Percentiles rank a stretch among this genome's conserved stretches.
phyloP scores from a whole-genome alignment of 805 yeast species.

The Kodamaea neixiangensis region DNA sequence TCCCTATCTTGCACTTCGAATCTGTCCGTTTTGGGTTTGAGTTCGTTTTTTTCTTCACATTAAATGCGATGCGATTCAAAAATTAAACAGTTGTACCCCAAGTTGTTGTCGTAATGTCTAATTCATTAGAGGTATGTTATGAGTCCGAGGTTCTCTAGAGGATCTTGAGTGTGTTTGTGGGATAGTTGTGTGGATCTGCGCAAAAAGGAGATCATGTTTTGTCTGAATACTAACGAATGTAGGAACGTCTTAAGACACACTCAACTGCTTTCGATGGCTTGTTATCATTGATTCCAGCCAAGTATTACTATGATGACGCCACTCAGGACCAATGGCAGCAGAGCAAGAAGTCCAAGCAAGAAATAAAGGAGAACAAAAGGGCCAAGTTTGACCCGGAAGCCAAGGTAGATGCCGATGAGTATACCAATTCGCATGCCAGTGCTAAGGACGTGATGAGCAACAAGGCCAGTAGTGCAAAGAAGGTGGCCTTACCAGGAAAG shows the following conservation, averaged over 20 bases:
- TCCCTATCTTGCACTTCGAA: background rate
- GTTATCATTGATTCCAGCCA: slow-evolving; percentile 89
- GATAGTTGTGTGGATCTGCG: no score
- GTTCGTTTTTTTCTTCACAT: background rate
- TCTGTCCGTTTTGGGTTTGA: background rate
- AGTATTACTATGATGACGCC: slow-evolving; percentile 89
- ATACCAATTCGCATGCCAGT: slow-evolving; percentile 41
- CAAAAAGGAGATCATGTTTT: no score
- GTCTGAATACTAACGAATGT: slow-evolving; percentile 28
- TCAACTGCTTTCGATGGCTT: slow-evolving; percentile 86
- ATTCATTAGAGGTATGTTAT: slow-evolving; percentile 58
- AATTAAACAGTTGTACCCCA: slow-evolving; percentile 2
- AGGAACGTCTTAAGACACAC: slow-evolving; percentile 78
- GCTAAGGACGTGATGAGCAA: slow-evolving; percentile 64
- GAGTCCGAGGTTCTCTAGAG: background rate
- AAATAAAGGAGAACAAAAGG: slow-evolving; percentile 58
- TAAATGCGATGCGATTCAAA: slow-evolving; percentile 11
- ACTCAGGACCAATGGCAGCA: slow-evolving; percentile 89
- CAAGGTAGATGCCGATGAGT: slow-evolving; percentile 44
- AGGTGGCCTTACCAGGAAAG: slow-evolving; percentile 42
- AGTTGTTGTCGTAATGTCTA: slow-evolving; percentile 45
- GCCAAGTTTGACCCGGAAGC: slow-evolving; percentile 75
- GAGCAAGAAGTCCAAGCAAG: slow-evolving; percentile 71
- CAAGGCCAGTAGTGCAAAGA: slow-evolving; percentile 55
- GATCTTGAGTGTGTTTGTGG: background rate